Conservation (phyloP, 1,284 basidiomycete species). For the Tremellales sp. region DNA sequence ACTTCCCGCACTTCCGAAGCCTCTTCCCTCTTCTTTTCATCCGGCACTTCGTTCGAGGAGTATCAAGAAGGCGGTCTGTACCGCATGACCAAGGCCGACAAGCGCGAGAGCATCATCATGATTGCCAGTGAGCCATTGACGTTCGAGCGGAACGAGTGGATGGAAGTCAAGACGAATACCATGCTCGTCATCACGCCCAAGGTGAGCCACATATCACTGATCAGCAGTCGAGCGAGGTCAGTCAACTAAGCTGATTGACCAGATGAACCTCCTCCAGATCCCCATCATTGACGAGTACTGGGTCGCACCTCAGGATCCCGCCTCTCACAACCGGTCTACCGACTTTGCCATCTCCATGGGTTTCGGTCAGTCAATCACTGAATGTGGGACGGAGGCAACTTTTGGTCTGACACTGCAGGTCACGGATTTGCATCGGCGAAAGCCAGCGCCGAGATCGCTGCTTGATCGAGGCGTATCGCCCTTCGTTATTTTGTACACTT, state of each 20-base stretch:
- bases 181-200: constrained; percentile 86
- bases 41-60: constrained; percentile 89
- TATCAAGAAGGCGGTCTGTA: constrained; percentile 81
- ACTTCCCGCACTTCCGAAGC: constrained; percentile 87
- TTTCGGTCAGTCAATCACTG: constrained; percentile 27
- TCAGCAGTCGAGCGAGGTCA: not conserved
- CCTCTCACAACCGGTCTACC: constrained; percentile 33
- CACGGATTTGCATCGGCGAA: not conserved
- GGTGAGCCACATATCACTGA: constrained; percentile 50
- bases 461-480: too few species aligned
- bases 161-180: constrained; percentile 93
- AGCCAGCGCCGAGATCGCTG: not conserved
- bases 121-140: constrained; percentile 89
- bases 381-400: not conserved
- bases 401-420: not conserved
- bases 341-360: constrained; percentile 47
- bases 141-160: constrained; percentile 66
- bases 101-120: constrained; percentile 81
- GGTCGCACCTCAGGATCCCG: constrained; percentile 57
- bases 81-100: constrained; percentile 93
- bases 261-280: constrained; percentile 84
- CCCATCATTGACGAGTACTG: constrained; percentile 85
- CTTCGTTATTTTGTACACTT: too few species aligned
- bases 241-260: constrained; percentile 1
- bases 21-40: constrained; percentile 92